Percentiles rank a stretch among this genome's conserved stretches.
These are phyloP conservation scores for Xylariaceae sp. DNA, from an alignment of 2,329 filamentous ascomycete genomes.

Conservation along the genomic window DNA sequence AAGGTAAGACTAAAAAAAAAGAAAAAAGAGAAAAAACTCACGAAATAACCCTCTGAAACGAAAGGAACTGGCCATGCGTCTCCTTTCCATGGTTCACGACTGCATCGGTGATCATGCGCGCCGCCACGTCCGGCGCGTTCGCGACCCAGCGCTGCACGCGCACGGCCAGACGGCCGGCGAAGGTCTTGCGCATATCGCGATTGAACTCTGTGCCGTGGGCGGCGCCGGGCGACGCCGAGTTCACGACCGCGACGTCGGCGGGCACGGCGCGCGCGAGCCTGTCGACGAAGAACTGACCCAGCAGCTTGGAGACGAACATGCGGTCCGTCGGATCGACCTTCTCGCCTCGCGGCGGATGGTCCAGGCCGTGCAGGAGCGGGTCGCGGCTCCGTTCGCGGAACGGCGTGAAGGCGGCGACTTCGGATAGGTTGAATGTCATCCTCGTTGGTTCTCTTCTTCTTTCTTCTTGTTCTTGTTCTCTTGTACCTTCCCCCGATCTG, in stretches of 20 bases:
- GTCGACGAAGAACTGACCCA: conserved; percentile 26
- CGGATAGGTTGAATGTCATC: conserved; percentile 24
- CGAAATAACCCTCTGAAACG: background rate
- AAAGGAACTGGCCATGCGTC: conserved; percentile 10
- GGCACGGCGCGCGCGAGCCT: conserved; percentile 24
- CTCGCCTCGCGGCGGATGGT: conserved; percentile 1
- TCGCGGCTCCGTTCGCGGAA: conserved; percentile 11
- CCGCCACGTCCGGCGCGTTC: conserved; percentile 4
- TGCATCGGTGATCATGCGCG: conserved; percentile 10
- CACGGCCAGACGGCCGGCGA: background rate
- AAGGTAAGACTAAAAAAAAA: background rate
- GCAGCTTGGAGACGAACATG: conserved; percentile 20
- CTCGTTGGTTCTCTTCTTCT: background rate
- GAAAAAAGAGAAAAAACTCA: background rate
- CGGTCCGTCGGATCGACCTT: conserved; percentile 8
- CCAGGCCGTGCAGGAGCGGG: conserved; percentile 11
- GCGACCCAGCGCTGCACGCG: conserved; percentile 2
- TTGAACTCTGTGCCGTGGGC: conserved; percentile 7
- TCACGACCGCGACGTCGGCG: conserved; percentile 8
- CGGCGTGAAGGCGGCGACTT: conserved; percentile 16
- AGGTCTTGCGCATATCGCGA: background rate
- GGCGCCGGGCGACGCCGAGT: conserved; percentile 9
- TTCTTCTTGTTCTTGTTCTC: background rate
- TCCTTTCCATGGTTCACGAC: conserved; percentile 6
- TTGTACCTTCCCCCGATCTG: too few relatives aligned